Evolutionary conservation across 2,329 filamentous ascomycete species (phyloP).

Genomic region (Xylaria sp.): DNA sequence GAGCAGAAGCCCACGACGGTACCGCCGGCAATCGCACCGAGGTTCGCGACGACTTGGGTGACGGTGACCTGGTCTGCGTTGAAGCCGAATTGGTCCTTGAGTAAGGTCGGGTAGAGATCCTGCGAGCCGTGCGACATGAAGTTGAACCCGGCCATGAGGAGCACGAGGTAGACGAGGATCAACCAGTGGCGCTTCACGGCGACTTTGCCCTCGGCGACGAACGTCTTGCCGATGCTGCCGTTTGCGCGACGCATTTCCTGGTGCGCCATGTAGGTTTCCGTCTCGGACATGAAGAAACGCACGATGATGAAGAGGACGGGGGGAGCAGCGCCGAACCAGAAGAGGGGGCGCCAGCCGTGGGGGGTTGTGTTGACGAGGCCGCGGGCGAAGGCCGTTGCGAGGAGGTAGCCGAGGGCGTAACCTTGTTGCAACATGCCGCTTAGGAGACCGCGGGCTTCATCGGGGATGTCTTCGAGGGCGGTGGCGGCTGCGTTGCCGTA

Average conservation of each 20-base stretch:
- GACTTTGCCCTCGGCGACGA: slow-evolving; percentile 70
- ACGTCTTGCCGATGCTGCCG: slow-evolving; percentile 58
- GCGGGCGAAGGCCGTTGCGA: slow-evolving; percentile 53
- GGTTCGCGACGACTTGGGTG: slow-evolving; percentile 66
- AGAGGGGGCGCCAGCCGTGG: slow-evolving; percentile 78
- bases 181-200: slow-evolving; percentile 77
- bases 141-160: slow-evolving; percentile 88
- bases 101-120: slow-evolving; percentile 57
- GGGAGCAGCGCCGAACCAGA: slow-evolving; percentile 81
- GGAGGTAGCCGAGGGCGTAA: slow-evolving; percentile 61
- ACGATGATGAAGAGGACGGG: slow-evolving; percentile 76
- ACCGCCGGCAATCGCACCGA: slow-evolving; percentile 65
- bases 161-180: slow-evolving; percentile 71
- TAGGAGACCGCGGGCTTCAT: slow-evolving; percentile 65
- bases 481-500: slow-evolving; percentile 76
- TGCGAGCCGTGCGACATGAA: slow-evolving; percentile 79
- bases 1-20: slow-evolving; percentile 61
- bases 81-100: slow-evolving; percentile 52
- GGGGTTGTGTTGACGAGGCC: slow-evolving; percentile 70
- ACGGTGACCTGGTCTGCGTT: slow-evolving; percentile 55
- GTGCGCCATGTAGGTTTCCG: slow-evolving; percentile 63
- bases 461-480: slow-evolving; percentile 68
- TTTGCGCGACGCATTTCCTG: slow-evolving; percentile 54
- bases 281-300: slow-evolving; percentile 74
- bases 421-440: slow-evolving; percentile 73